These are phyloP conservation scores for Amanita exitialis DNA, from an alignment of 768 basidiomycete species.

Conservation along the genomic window DNA sequence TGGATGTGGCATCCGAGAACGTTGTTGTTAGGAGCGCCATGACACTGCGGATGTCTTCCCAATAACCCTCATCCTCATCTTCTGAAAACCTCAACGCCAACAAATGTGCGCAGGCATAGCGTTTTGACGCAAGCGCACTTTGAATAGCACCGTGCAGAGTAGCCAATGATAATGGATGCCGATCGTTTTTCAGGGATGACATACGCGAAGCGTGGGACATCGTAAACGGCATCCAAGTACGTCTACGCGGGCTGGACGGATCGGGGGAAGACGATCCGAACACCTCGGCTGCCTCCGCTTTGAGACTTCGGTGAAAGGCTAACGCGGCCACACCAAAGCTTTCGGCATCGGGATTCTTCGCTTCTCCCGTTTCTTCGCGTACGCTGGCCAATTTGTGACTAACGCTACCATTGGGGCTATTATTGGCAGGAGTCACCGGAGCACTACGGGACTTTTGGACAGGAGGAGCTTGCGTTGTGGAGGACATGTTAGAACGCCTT, in stretches of 20 bases:
- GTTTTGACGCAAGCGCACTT: conserved; percentile 58
- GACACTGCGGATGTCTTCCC: conserved; percentile 77
- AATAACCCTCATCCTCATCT: conserved; percentile 67
- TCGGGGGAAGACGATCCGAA: conserved; percentile 19
- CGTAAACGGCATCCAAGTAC: conserved; percentile 21
- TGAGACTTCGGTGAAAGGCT: conserved; percentile 45
- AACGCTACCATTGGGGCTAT: conserved; percentile 5
- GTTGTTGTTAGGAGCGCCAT: conserved; percentile 61
- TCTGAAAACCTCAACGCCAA: conserved; percentile 68
- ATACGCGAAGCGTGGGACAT: conserved; percentile 46
- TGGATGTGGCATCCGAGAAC: conserved; percentile 52
- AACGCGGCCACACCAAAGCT: conserved; percentile 58
- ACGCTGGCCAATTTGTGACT: conserved; percentile 9
- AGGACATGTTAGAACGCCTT: conserved; percentile 43
- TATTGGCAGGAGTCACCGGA: conserved; percentile 17
- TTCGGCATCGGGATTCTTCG: conserved; percentile 12
- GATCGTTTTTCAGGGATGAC: conserved; percentile 46
- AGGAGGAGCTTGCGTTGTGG: conserved; percentile 26
- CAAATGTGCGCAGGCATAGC: conserved; percentile 73
- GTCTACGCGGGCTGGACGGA: conserved; percentile 21
- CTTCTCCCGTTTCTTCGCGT: conserved; percentile 20
- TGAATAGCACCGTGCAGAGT: conserved; percentile 53
- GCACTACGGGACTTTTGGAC: conserved; percentile 26
- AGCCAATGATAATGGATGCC: conserved; percentile 61
- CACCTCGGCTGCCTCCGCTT: conserved; percentile 36